Evolutionary conservation across 495 filamentous ascomycete genomes (phyloP).

Genomic region (Hypoxylon trugodes): DNA sequence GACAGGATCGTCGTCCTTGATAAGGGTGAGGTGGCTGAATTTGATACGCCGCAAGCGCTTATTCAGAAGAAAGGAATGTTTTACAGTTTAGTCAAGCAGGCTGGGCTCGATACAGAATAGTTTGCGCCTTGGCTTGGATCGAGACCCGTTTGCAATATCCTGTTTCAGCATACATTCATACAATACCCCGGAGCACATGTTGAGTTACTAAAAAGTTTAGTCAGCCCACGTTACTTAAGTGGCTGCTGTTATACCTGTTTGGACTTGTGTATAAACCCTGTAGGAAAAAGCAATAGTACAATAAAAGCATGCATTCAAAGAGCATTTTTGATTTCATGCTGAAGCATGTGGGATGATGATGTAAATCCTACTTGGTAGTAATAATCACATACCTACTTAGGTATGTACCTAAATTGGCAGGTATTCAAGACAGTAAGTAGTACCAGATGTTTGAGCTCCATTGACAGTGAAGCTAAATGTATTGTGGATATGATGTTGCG

Average conservation of each 20-base stretch:
- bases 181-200: constrained; percentile 12
- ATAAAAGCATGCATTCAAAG: constrained; percentile 1
- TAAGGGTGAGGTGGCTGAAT: constrained; percentile 58
- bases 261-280: neutral
- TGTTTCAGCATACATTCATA: constrained; percentile 15
- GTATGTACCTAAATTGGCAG: neutral
- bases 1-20: constrained; percentile 87
- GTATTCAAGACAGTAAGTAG: neutral
- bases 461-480: neutral
- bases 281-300: constrained; percentile 12
- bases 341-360: neutral
- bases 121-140: neutral
- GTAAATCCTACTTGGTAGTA: neutral
- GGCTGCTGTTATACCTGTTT: neutral
- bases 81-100: constrained; percentile 57
- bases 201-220: constrained; percentile 5
- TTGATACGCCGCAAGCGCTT: constrained; percentile 55
- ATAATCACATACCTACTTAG: neutral
- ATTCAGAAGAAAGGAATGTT: constrained; percentile 55
- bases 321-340: neutral
- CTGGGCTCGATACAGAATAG: constrained; percentile 52
- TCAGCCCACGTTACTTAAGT: neutral
- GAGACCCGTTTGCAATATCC: constrained; percentile 8
- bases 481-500: neutral
- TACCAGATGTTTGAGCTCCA: neutral